Evolutionary conservation across 768 basidiomycete genomes (phyloP).

Genomic region (Tylopilus plumbeoviolaceoides): DNA sequence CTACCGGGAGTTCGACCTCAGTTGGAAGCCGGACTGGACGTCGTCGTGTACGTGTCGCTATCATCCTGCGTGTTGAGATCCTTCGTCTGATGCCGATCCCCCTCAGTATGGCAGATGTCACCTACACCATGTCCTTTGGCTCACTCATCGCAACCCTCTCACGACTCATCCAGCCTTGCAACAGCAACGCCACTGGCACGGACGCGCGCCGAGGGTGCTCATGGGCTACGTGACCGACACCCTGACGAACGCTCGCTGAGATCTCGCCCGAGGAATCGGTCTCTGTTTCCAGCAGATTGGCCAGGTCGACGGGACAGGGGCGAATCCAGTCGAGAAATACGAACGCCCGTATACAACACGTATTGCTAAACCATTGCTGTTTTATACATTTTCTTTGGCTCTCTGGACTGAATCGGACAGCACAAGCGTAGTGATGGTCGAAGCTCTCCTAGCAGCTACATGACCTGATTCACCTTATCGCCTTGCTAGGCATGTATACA

Average conservation of each 20-base stretch:
- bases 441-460: no score
- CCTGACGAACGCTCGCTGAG: conserved; percentile 65
- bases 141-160: conserved; percentile 67
- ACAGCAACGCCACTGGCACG: neutral
- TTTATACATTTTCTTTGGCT: no score
- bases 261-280: no score
- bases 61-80: neutral
- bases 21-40: conserved; percentile 45
- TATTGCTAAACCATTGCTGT: no score
- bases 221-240: conserved; percentile 90
- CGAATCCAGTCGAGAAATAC: no score
- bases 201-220: conserved; percentile 47
- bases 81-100: neutral
- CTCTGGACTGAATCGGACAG: no score
- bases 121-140: conserved; percentile 83
- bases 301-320: no score
- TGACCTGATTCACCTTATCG: no score
- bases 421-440: no score
- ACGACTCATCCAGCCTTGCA: conserved; percentile 36
- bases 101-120: conserved; percentile 87
- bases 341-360: no score
- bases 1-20: conserved; percentile 43
- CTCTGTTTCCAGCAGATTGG: conserved; percentile 54
- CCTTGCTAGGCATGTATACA: no score
- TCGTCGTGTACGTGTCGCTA: conserved; percentile 63